Evolutionary conservation across 768 basidiomycete species (phyloP), one percentile per base, ranked within the genome.

Genomic region (Pleurotus giganteus): DNA sequence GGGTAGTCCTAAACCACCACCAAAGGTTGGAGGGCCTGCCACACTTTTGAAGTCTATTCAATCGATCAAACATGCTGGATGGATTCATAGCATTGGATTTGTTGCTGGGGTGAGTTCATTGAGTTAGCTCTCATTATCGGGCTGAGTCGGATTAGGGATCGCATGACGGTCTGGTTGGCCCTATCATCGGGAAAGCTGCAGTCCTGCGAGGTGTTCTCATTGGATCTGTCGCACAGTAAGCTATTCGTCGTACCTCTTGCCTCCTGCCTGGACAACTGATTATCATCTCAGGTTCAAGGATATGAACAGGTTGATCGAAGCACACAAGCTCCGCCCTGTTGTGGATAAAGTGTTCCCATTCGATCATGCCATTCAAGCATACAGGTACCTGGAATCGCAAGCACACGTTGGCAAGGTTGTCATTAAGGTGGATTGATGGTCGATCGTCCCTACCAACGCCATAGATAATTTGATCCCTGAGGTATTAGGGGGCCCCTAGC

Each of bases 381-480:
- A 80, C 63, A 67, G 69, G 42, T 74, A 84, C 61, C 69, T 84
- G 53, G 71, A 76, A 56, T 77, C 74, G 1, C 82, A 84, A 57
- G 72, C 74, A 55, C 82, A 85, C 63, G 77, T 84, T 19, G 85
- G 85, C 13, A 85, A 87, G 67, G 74, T 85, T 13, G 79, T 81
- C 15, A 79, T 84, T 56, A 75, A 74, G 66, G 75, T 84, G 31
- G n/a, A 29, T 24, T 51, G 37, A 26, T 13, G 19, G 19, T n/a
- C n/a, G n/a, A n/a, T n/a, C n/a, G n/a, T n/a, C n/a, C n/a, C n/a
- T n/a, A n/a, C n/a, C n/a, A n/a, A n/a, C n/a, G n/a, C n/a, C n/a
- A n/a, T n/a, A n/a, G n/a, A n/a, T n/a, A n/a, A n/a, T n/a, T n/a
- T n/a, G n/a, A n/a, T n/a, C n/a, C n/a, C n/a, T n/a, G n/a, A n/a